These are phyloP conservation scores for Paraconiothyrium sp. DNA, from an alignment of 2,329 filamentous ascomycete genomes.

Conservation along the genomic window DNA sequence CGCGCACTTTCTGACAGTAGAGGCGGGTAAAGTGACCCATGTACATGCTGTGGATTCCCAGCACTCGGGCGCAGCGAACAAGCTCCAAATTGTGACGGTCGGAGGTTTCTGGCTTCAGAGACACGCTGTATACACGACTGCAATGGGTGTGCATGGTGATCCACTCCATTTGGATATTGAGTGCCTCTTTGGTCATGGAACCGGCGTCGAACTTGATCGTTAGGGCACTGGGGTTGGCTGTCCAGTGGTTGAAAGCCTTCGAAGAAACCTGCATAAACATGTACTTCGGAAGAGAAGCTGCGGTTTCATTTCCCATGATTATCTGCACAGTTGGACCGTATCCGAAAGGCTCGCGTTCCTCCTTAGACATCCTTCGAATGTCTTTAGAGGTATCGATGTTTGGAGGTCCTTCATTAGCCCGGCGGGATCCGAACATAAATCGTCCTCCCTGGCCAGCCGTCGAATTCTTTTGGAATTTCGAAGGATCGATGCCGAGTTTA, in stretches of 20 bases:
- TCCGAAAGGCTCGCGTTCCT: constrained; percentile 31
- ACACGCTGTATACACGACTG: constrained; percentile 35
- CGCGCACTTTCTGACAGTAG: constrained; percentile 41
- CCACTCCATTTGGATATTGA: constrained; percentile 32
- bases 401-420: neutral
- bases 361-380: constrained; percentile 34
- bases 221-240: constrained; percentile 21
- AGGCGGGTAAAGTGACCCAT: constrained; percentile 42
- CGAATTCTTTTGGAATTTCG: constrained; percentile 32
- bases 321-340: constrained; percentile 34
- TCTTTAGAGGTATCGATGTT: constrained; percentile 19
- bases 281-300: constrained; percentile 32
- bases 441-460: neutral
- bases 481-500: constrained; percentile 33
- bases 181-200: constrained; percentile 30
- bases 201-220: constrained; percentile 26
- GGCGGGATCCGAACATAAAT: constrained; percentile 1
- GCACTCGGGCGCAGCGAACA: constrained; percentile 33
- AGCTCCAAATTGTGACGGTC: constrained; percentile 37
- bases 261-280: constrained; percentile 40
- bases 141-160: constrained; percentile 37
- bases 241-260: constrained; percentile 35
- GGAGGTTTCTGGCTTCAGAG: constrained; percentile 22
- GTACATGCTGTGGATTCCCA: constrained; percentile 42
- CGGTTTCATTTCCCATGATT: constrained; percentile 26